These are phyloP conservation scores for Paraconiothyrium sp. DNA, from an alignment of 2,329 filamentous ascomycete genomes.

Conservation along the genomic window DNA sequence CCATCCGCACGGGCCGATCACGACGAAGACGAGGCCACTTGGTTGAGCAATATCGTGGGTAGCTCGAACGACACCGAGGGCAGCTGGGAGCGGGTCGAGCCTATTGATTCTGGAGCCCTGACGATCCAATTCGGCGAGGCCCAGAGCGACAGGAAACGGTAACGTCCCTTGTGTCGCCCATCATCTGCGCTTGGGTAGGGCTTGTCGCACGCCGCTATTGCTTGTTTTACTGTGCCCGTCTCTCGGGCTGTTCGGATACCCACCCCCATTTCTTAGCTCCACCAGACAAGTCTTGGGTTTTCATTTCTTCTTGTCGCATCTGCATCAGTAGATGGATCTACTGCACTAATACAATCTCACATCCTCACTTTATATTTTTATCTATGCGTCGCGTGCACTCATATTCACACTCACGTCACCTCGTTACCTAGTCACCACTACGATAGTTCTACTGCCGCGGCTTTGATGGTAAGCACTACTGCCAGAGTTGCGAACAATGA, in stretches of 20 bases:
- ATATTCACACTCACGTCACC: slow-evolving; percentile 1
- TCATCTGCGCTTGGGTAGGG: slow-evolving; percentile 16
- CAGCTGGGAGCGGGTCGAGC: slow-evolving; percentile 43
- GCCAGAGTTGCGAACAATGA: background rate
- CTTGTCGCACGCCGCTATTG: slow-evolving; percentile 33
- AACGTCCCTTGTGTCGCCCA: slow-evolving; percentile 16
- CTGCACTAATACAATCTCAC: slow-evolving; percentile 15
- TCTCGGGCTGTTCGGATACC: slow-evolving; percentile 37
- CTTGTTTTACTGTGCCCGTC: slow-evolving; percentile 32
- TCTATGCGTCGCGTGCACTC: slow-evolving; percentile 3
- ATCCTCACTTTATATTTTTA: slow-evolving; percentile 2
- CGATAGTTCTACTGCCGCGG: background rate
- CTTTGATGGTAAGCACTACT: background rate
- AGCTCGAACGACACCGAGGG: slow-evolving; percentile 35
- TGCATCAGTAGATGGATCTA: slow-evolving; percentile 10
- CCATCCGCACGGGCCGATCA: slow-evolving; percentile 29
- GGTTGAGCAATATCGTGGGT: slow-evolving; percentile 45
- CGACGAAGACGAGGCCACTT: slow-evolving; percentile 48
- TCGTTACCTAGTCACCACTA: background rate
- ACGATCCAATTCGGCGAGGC: slow-evolving; percentile 50
- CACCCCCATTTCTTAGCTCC: slow-evolving; percentile 28
- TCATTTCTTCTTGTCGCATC: slow-evolving; percentile 21
- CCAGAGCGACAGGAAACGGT: slow-evolving; percentile 32
- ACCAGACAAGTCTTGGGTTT: slow-evolving; percentile 17
- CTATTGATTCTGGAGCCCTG: slow-evolving; percentile 44